These are phyloP conservation scores for Trypanosoma avium DNA, from an alignment of 208 protist genomes.

Conservation along the genomic window DNA sequence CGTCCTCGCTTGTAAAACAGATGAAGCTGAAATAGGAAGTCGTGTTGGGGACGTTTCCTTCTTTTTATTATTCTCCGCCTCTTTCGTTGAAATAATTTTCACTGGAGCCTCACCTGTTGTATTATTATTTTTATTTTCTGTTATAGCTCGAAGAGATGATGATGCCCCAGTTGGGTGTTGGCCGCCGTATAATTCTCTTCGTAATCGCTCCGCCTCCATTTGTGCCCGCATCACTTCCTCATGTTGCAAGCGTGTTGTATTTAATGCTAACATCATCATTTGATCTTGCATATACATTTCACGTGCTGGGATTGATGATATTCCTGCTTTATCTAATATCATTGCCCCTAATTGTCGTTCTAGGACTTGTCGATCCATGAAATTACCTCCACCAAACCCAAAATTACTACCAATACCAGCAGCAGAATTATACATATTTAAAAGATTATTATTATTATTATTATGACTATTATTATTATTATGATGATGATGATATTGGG, in stretches of 20 bases:
- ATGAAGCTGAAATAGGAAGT: neutral
- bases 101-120: too few species aligned
- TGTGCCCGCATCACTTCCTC: conserved; percentile 29
- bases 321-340: neutral
- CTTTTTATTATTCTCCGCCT: neutral
- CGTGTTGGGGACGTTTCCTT: neutral
- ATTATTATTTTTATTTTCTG: too few species aligned
- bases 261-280: neutral
- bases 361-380: too few species aligned
- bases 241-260: conserved; percentile 7
- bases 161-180: too few species aligned
- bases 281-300: conserved; percentile 9
- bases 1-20: conserved; percentile 18
- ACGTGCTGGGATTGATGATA: neutral
- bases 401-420: too few species aligned
- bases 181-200: neutral
- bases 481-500: too few species aligned
- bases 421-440: too few species aligned
- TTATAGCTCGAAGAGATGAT: too few species aligned
- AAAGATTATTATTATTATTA: too few species aligned
- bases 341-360: too few species aligned
- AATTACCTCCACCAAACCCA: too few species aligned
- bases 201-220: conserved; percentile 32
- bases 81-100: neutral
- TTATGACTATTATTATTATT: too few species aligned